phyloP scores from a whole-genome alignment of 2,329 filamentous ascomycete species.

The Tricladium varicosporioides region DNA sequence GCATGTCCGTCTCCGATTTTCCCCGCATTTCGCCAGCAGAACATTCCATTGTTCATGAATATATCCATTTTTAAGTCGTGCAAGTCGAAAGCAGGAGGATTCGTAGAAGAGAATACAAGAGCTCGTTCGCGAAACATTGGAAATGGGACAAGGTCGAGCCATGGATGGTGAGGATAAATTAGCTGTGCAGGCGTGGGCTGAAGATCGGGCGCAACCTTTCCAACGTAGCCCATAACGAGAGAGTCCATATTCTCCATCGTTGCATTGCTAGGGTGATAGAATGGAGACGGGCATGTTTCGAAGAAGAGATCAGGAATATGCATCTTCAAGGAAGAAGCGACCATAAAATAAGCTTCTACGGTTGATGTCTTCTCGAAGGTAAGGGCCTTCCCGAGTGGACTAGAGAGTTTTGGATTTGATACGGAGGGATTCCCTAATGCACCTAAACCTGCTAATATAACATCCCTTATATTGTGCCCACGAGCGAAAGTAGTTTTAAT shows the following conservation, averaged over 20 bases:
- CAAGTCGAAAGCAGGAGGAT: constrained; percentile 8
- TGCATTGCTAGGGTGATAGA: neutral
- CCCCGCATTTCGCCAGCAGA: constrained; percentile 25
- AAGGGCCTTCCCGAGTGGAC: neutral
- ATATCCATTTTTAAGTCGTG: constrained; percentile 17
- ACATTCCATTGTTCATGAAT: constrained; percentile 12
- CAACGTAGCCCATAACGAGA: neutral
- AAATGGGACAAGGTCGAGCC: constrained; percentile 38
- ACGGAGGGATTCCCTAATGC: constrained; percentile 1
- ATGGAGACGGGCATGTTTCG: neutral
- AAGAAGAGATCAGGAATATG: neutral
- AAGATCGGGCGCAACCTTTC: constrained; percentile 16
- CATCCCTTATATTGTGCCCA: constrained; percentile 9
- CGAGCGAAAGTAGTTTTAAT: constrained; percentile 8
- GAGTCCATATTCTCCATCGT: neutral
- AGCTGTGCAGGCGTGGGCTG: constrained; percentile 33
- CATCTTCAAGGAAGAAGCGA: neutral
- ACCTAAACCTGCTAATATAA: constrained; percentile 8
- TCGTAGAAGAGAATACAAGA: neutral
- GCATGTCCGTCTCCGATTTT: constrained; percentile 26
- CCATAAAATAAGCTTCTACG: neutral
- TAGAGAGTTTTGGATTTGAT: neutral
- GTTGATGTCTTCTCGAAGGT: neutral
- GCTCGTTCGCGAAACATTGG: constrained; percentile 29
- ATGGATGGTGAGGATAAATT: constrained; percentile 34